phyloP scores from a whole-genome alignment of 1,139 yeast species.

The Diutina siamensis region DNA sequence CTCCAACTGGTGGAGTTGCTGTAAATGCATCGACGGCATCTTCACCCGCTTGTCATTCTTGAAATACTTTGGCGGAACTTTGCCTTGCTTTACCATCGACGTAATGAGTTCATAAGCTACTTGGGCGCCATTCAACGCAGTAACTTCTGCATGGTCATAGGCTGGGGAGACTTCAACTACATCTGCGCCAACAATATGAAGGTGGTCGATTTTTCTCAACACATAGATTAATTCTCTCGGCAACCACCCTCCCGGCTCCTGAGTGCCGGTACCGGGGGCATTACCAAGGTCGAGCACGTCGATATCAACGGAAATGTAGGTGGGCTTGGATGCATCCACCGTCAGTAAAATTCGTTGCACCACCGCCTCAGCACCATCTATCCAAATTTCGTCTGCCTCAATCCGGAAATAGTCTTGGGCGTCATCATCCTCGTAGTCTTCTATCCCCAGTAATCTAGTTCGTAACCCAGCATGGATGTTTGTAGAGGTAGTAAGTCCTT shows the following conservation, averaged over 20 bases:
- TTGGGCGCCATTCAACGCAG: conserved; percentile 71
- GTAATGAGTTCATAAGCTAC: conserved; percentile 60
- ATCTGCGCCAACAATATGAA: conserved; percentile 67
- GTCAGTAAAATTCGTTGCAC: conserved; percentile 36
- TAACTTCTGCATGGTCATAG: conserved; percentile 60
- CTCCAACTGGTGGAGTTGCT: not conserved
- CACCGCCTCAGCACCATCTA: conserved; percentile 45
- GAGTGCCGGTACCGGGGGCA: conserved; percentile 79
- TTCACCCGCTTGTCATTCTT: not conserved
- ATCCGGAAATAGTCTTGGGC: conserved; percentile 52
- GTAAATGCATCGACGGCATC: not conserved
- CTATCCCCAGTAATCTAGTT: conserved; percentile 52
- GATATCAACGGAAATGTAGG: conserved; percentile 63
- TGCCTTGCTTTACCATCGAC: conserved; percentile 58
- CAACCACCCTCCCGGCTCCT: conserved; percentile 72
- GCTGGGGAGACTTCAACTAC: conserved; percentile 71
- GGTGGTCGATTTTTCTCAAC: conserved; percentile 42
- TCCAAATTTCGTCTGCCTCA: conserved; percentile 60
- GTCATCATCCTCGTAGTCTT: conserved; percentile 56
- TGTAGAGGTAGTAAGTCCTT: conserved; percentile 44
- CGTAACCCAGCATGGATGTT: conserved; percentile 67
- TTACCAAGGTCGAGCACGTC: conserved; percentile 76
- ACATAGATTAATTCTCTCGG: conserved; percentile 64
- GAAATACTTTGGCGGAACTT: not conserved
- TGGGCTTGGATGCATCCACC: conserved; percentile 47